A percentile compares a stretch with the other conserved stretches of the same genome.
These are phyloP conservation scores for Mycena venus DNA, from an alignment of 768 basidiomycete species.

Conservation along the genomic window DNA sequence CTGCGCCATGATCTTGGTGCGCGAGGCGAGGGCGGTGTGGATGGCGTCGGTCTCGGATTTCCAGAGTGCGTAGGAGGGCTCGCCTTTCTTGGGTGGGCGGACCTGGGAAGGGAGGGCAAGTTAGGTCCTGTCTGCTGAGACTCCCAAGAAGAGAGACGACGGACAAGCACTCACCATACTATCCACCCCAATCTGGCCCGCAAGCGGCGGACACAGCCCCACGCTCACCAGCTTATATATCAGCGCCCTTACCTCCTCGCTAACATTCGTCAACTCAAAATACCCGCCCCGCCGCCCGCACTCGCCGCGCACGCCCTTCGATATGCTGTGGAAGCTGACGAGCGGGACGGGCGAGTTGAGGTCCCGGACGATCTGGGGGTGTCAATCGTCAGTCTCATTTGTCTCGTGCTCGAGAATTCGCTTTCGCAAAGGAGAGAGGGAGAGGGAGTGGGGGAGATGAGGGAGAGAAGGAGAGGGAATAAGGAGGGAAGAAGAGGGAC, in stretches of 20 bases:
- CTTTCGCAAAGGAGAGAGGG: too few species aligned
- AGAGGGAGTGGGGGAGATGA: too few species aligned
- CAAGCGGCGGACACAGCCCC: slow-evolving; percentile 88
- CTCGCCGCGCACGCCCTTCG: slow-evolving; percentile 55
- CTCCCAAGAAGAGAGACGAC: too few species aligned
- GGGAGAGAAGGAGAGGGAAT: too few species aligned
- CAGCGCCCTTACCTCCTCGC: slow-evolving; percentile 81
- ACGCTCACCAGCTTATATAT: slow-evolving; percentile 98
- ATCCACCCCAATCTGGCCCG: slow-evolving; percentile 95
- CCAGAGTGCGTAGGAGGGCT: slow-evolving; percentile 84
- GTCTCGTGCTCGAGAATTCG: too few species aligned
- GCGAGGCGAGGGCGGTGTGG: slow-evolving; percentile 78
- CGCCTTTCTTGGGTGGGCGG: slow-evolving; percentile 84
- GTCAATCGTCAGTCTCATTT: too few species aligned
- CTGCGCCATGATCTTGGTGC: slow-evolving; percentile 79
- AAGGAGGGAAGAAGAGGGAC: too few species aligned
- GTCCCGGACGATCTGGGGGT: slow-evolving; percentile 75
- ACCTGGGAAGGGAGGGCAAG: neutral
- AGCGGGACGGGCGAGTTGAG: slow-evolving; percentile 83
- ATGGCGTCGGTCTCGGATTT: slow-evolving; percentile 86
- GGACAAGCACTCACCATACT: slow-evolving; percentile 82
- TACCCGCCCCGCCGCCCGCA: slow-evolving; percentile 98
- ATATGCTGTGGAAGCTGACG: slow-evolving; percentile 97
- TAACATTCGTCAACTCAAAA: slow-evolving; percentile 91
- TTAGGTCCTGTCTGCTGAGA: too few species aligned